Percentiles rank a stretch among this genome's conserved stretches.
phyloP scores from a whole-genome alignment of 2,329 filamentous ascomycete species.

The Coniochaeta ligniaria region DNA sequence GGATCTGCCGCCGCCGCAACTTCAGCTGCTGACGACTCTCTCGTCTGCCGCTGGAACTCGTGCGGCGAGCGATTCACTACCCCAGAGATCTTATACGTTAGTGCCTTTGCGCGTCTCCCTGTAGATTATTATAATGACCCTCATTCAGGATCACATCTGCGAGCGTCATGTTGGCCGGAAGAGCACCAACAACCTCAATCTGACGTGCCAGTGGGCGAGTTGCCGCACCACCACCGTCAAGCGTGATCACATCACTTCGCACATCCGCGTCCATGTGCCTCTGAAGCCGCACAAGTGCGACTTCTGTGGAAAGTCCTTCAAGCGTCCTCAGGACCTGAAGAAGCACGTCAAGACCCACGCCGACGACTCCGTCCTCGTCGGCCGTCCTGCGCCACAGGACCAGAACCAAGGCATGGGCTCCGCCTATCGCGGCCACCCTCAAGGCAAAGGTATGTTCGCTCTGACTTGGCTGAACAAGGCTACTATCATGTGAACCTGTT shows the following conservation, averaged over 20 bases:
- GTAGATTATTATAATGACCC: not conserved
- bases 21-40: conserved; percentile 38
- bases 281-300: conserved; percentile 99
- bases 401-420: conserved; percentile 39
- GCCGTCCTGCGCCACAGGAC: conserved; percentile 38
- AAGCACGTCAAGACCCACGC: conserved; percentile 99
- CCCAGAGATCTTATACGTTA: conserved; percentile 54
- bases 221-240: conserved; percentile 97
- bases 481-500: not conserved
- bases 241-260: conserved; percentile 97
- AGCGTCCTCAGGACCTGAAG: conserved; percentile 96
- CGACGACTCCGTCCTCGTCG: conserved; percentile 74
- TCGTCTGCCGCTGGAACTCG: conserved; percentile 53
- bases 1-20: conserved; percentile 1
- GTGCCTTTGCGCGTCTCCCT: conserved; percentile 15
- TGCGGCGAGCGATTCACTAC: conserved; percentile 52
- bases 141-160: conserved; percentile 92
- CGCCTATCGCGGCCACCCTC: conserved; percentile 44
- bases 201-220: conserved; percentile 95
- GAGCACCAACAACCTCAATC: conserved; percentile 96
- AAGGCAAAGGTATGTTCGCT: conserved; percentile 39
- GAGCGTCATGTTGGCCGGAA: conserved; percentile 98
- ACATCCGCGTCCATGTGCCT: conserved; percentile 97
- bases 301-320: conserved; percentile 98
- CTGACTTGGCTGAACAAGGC: not conserved